Evolutionary conservation across 2,329 filamentous ascomycete species (phyloP).

Genomic region (Phaeosphaeriaceae sp.): DNA sequence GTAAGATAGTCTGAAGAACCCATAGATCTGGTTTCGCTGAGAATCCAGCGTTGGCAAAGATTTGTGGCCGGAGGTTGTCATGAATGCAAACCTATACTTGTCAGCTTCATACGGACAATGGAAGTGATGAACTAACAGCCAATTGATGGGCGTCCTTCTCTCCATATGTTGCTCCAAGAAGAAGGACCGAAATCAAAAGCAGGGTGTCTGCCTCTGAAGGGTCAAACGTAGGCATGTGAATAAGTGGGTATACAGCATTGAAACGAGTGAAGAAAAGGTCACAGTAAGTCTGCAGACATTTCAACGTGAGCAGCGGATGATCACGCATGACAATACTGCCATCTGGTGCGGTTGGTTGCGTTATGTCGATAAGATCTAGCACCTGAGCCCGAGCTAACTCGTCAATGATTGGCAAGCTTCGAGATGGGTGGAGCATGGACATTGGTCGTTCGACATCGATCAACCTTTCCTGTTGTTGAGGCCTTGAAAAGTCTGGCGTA

Average conservation of each 20-base stretch:
- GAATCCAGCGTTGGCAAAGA: constrained; percentile 66
- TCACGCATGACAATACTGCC: constrained; percentile 56
- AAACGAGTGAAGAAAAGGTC: constrained; percentile 68
- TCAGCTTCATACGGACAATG: constrained; percentile 1
- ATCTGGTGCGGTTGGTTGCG: constrained; percentile 58
- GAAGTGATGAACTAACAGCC: constrained; percentile 49
- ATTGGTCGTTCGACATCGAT: constrained; percentile 42
- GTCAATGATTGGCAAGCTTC: constrained; percentile 48
- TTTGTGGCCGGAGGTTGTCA: constrained; percentile 64
- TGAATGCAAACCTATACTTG: constrained; percentile 61
- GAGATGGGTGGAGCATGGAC: constrained; percentile 42
- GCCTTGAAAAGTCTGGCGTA: neutral
- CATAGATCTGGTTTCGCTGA: constrained; percentile 66
- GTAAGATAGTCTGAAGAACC: constrained; percentile 66
- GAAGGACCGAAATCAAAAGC: constrained; percentile 61
- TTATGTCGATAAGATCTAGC: constrained; percentile 59
- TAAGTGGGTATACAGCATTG: constrained; percentile 66
- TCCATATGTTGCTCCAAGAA: constrained; percentile 68
- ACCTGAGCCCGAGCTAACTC: constrained; percentile 52
- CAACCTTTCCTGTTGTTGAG: neutral
- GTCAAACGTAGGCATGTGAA: constrained; percentile 66
- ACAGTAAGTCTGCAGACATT: constrained; percentile 62
- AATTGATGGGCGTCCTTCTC: constrained; percentile 66
- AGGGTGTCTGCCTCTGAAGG: constrained; percentile 59
- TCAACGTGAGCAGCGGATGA: constrained; percentile 60